These are phyloP conservation scores for Oryza officinalis DNA, from an alignment of 176 grass and related monocot genomes.

Conservation along the genomic window DNA sequence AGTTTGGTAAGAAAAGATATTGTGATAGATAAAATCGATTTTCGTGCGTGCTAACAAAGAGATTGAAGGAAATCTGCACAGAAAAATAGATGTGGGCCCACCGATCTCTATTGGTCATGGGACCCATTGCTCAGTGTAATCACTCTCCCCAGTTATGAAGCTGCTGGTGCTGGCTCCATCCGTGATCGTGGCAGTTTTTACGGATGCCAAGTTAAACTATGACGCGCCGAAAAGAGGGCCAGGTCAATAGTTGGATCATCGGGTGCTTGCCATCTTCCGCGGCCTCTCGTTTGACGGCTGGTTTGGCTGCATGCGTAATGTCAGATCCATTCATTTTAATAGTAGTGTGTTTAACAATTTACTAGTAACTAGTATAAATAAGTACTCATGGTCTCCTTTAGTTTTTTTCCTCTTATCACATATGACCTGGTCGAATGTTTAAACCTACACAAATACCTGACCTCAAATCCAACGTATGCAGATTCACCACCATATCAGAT, in stretches of 20 bases:
- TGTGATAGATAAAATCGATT: background rate
- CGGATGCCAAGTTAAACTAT: background rate
- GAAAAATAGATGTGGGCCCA: background rate
- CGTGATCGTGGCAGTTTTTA: background rate
- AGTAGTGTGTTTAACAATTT: no score
- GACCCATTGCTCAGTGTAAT: background rate
- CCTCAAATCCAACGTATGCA: background rate
- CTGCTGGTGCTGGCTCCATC: background rate
- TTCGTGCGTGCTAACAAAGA: background rate
- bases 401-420: background rate
- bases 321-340: background rate
- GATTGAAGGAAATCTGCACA: background rate
- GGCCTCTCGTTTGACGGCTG: conserved; percentile 46
- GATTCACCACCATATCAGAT: background rate
- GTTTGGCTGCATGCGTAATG: conserved; percentile 19
- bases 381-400: background rate
- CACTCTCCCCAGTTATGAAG: background rate
- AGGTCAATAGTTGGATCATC: conserved; percentile 8
- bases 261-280: conserved; percentile 9
- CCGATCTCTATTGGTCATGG: background rate
- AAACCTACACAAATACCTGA: background rate
- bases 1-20: background rate
- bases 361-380: background rate
- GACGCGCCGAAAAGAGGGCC: background rate
- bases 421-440: background rate